Percentiles rank a stretch among this genome's conserved stretches.
phyloP scores from a whole-genome alignment of 1,284 basidiomycete genomes.

The Melampsora medusae region DNA sequence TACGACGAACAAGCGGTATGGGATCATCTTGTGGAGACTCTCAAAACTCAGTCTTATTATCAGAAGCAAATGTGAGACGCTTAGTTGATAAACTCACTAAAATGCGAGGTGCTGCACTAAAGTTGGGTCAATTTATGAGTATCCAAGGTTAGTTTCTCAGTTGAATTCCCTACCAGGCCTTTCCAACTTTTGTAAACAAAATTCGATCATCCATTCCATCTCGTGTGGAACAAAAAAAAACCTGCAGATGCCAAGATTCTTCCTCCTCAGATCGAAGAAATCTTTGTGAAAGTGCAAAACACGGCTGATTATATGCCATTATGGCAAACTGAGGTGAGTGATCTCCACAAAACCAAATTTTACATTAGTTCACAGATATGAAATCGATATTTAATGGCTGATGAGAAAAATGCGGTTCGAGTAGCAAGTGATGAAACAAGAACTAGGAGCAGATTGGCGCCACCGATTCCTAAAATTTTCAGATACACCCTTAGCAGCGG shows the following conservation, averaged over 20 bases:
- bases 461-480: conserved; percentile 73
- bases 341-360: not conserved
- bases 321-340: conserved; percentile 76
- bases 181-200: not conserved
- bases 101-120: conserved; percentile 95
- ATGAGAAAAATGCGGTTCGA: not conserved
- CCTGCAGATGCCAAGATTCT: conserved; percentile 69
- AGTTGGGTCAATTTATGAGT: conserved; percentile 94
- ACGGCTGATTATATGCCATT: conserved; percentile 98
- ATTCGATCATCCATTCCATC: not conserved
- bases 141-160: conserved; percentile 67
- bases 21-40: not conserved
- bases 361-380: not conserved
- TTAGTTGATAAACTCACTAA: conserved; percentile 86
- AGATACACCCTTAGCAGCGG: conserved; percentile 86
- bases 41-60: conserved; percentile 63
- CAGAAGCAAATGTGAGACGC: conserved; percentile 81
- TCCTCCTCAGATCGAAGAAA: conserved; percentile 81
- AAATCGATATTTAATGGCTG: not conserved
- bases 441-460: conserved; percentile 76
- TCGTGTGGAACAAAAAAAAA: not conserved
- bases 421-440: conserved; percentile 69
- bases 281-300: conserved; percentile 87
- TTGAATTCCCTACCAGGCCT: not conserved
- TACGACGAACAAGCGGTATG: conserved; percentile 53